Percentiles rank a stretch among this genome's conserved stretches.
phyloP scores from a whole-genome alignment of 441 rosid genomes.

The Dalechampia spathulata region DNA sequence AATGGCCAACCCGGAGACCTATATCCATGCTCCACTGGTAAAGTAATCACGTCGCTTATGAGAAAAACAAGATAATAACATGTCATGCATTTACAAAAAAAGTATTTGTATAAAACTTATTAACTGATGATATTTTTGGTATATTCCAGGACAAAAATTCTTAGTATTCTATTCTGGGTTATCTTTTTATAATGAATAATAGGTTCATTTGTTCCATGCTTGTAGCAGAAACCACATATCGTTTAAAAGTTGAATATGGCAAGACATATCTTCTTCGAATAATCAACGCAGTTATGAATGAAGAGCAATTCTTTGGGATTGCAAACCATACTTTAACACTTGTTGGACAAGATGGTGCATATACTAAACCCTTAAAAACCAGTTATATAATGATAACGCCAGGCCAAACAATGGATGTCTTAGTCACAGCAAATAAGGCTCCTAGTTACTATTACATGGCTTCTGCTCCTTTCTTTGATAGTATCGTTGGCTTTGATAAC shows the following conservation, averaged over 20 bases:
- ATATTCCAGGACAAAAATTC: too few relatives aligned
- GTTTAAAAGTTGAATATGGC: slow-evolving; percentile 21
- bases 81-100: too few relatives aligned
- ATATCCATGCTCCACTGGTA: slow-evolving; percentile 19
- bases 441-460: slow-evolving; percentile 39
- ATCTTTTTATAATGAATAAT: too few relatives aligned
- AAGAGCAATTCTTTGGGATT: slow-evolving; percentile 47
- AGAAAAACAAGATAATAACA: too few relatives aligned
- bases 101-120: too few relatives aligned
- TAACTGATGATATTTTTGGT: too few relatives aligned
- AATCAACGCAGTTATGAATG: slow-evolving; percentile 46
- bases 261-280: slow-evolving; percentile 48
- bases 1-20: slow-evolving; percentile 28
- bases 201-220: too few relatives aligned
- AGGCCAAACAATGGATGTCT: slow-evolving; percentile 55
- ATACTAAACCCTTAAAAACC: slow-evolving; percentile 35
- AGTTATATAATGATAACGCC: slow-evolving; percentile 38
- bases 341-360: slow-evolving; percentile 47
- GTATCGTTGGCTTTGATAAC: slow-evolving; percentile 29
- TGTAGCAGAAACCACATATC: slow-evolving; percentile 16
- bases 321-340: slow-evolving; percentile 47
- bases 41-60: too few relatives aligned
- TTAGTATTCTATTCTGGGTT: too few relatives aligned
- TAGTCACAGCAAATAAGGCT: slow-evolving; percentile 38
- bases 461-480: slow-evolving; percentile 36